Conservation (phyloP, 805 yeast genomes). For the Candida suzukii region DNA sequence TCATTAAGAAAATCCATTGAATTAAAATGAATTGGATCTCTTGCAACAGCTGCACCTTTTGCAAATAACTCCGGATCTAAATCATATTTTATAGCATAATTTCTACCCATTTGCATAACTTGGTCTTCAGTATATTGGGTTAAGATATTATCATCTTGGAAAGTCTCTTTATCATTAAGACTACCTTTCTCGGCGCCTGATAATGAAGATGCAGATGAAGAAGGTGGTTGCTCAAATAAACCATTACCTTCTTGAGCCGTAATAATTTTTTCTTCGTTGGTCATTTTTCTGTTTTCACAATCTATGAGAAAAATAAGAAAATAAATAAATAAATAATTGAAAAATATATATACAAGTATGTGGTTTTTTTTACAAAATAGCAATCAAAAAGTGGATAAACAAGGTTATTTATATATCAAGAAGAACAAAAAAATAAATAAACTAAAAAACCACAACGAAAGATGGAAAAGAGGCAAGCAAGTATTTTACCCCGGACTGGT, state of each 20-base stretch:
- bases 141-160: constrained; percentile 34
- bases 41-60: constrained; percentile 60
- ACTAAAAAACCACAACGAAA: no score
- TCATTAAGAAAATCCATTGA: constrained; percentile 48
- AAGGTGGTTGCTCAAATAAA: constrained; percentile 6
- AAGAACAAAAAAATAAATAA: no score
- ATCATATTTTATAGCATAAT: constrained; percentile 50
- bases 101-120: constrained; percentile 63
- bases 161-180: not conserved
- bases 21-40: constrained; percentile 51
- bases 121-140: constrained; percentile 54
- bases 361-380: no score
- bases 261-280: not conserved
- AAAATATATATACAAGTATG: no score
- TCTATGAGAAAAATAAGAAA: no score
- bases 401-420: no score
- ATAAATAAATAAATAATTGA: no score
- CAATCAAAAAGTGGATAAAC: no score
- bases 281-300: no score
- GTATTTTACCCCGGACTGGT: no score
- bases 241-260: not conserved
- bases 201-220: constrained; percentile 3
- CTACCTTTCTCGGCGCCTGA: constrained; percentile 6
- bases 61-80: constrained; percentile 55
- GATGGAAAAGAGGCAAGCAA: no score